Evolutionary conservation across 495 filamentous ascomycete genomes (phyloP).

Genomic region (Trichoderma asperelloides): DNA sequence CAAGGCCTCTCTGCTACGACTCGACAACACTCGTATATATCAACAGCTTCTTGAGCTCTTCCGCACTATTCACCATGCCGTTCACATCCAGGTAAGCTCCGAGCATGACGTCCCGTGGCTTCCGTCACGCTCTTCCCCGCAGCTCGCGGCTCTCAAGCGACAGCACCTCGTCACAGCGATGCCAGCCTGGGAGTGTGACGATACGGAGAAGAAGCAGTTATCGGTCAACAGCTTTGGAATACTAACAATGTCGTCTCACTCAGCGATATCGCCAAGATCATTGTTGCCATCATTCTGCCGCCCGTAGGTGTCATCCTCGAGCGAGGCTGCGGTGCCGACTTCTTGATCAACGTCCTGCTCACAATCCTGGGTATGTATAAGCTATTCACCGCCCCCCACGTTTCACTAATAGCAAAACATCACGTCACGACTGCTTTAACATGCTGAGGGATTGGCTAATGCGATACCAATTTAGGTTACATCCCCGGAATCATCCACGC

Average conservation of each 20-base stretch:
- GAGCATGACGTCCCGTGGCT: constrained; percentile 1
- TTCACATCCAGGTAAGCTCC: constrained; percentile 54
- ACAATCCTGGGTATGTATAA: constrained; percentile 67
- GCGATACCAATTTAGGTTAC: constrained; percentile 30
- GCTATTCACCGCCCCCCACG: background rate
- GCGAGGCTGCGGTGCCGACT: constrained; percentile 75
- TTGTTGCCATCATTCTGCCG: constrained; percentile 78
- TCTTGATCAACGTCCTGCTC: constrained; percentile 87
- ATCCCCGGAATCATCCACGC: constrained; percentile 61
- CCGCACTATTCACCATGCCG: constrained; percentile 39
- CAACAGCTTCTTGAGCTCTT: background rate
- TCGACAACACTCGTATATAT: background rate
- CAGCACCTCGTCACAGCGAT: background rate
- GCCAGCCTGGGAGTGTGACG: background rate
- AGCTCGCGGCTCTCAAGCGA: background rate
- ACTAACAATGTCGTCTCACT: background rate
- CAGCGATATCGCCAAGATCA: constrained; percentile 89
- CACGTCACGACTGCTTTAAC: background rate
- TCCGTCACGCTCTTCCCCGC: constrained; percentile 8
- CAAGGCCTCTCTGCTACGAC: background rate
- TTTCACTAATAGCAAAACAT: background rate
- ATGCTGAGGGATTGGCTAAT: background rate
- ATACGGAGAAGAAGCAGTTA: background rate
- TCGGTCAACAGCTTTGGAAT: background rate
- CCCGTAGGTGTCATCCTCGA: constrained; percentile 87